Percentiles rank a stretch among this genome's conserved stretches.
Conservation (phyloP, 2,329 filamentous ascomycete species). For the Phoma herbarum region DNA sequence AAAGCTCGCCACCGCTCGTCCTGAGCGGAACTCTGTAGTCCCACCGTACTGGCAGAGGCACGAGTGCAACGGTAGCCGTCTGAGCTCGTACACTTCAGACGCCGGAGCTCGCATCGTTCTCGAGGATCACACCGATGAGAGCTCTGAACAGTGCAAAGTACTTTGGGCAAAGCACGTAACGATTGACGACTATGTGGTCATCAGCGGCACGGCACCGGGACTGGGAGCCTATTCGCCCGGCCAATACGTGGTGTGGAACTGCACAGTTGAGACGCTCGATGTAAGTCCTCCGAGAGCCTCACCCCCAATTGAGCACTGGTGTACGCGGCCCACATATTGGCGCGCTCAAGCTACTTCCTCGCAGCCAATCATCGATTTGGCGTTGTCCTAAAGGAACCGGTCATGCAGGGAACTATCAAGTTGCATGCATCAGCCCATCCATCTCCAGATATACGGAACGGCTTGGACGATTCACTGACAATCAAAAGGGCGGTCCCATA, state of each 20-base stretch:
- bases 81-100: conserved; percentile 48
- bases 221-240: conserved; percentile 74
- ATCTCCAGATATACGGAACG: conserved; percentile 2
- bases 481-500: conserved; percentile 62
- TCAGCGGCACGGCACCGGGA: conserved; percentile 64
- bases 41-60: conserved; percentile 60
- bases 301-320: conserved; percentile 23
- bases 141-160: conserved; percentile 63
- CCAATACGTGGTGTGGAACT: conserved; percentile 83
- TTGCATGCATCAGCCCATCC: conserved; percentile 13
- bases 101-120: conserved; percentile 62
- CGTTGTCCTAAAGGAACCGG: conserved; percentile 14
- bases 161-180: conserved; percentile 70
- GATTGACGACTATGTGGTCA: conserved; percentile 69
- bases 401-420: conserved; percentile 24
- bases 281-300: conserved; percentile 60
- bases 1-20: conserved; percentile 34
- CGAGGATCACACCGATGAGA: conserved; percentile 70
- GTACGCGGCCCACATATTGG: conserved; percentile 24
- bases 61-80: conserved; percentile 49
- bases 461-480: conserved; percentile 21
- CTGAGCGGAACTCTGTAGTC: conserved; percentile 47
- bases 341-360: conserved; percentile 15
- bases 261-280: conserved; percentile 83
- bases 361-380: conserved; percentile 30